Conservation (phyloP, 2,329 filamentous ascomycete species). For the Cordyceps cateniannulata region DNA sequence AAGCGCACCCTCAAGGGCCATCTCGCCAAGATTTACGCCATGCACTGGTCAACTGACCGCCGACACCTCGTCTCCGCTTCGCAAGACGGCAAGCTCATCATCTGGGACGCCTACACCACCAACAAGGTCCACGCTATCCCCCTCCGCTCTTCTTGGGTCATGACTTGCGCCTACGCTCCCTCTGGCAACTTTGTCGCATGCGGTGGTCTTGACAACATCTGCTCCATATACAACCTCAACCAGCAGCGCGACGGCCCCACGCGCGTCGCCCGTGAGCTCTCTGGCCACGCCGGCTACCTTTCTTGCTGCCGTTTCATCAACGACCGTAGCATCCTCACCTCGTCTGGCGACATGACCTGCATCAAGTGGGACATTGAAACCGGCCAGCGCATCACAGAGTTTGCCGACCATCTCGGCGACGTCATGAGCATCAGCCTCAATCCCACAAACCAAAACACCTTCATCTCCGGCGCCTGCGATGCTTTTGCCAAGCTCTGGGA, state of each 20-base stretch:
- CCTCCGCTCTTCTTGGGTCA: slow-evolving; percentile 96
- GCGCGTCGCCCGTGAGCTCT: slow-evolving; percentile 89
- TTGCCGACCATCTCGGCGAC: slow-evolving; percentile 95
- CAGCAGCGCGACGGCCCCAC: slow-evolving; percentile 93
- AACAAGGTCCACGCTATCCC: slow-evolving; percentile 99
- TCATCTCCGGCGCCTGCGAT: slow-evolving; percentile 98
- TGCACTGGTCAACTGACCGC: slow-evolving; percentile 99
- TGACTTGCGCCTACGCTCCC: slow-evolving; percentile 98
- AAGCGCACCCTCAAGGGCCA: slow-evolving; percentile 96
- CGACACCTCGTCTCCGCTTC: slow-evolving; percentile 96
- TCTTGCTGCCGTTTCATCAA: slow-evolving; percentile 99
- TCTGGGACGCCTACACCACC: slow-evolving; percentile 99
- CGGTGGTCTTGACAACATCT: slow-evolving; percentile 98
- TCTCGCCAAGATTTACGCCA: slow-evolving; percentile 98
- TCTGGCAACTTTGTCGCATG: slow-evolving; percentile 98
- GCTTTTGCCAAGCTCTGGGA: slow-evolving; percentile 99
- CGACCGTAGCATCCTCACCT: slow-evolving; percentile 94
- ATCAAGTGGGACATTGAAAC: slow-evolving; percentile 99
- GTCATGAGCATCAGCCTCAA: slow-evolving; percentile 99
- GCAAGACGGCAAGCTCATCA: slow-evolving; percentile 98
- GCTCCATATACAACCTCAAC: slow-evolving; percentile 98
- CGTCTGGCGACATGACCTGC: slow-evolving; percentile 98
- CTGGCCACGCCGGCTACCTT: slow-evolving; percentile 93
- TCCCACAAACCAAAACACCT: slow-evolving; percentile 97
- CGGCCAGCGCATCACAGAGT: slow-evolving; percentile 93